Evolutionary conservation across 208 protist genomes (phyloP), one percentile per base, ranked within the genome.

Genomic region (Zelonia costaricensis): DNA sequence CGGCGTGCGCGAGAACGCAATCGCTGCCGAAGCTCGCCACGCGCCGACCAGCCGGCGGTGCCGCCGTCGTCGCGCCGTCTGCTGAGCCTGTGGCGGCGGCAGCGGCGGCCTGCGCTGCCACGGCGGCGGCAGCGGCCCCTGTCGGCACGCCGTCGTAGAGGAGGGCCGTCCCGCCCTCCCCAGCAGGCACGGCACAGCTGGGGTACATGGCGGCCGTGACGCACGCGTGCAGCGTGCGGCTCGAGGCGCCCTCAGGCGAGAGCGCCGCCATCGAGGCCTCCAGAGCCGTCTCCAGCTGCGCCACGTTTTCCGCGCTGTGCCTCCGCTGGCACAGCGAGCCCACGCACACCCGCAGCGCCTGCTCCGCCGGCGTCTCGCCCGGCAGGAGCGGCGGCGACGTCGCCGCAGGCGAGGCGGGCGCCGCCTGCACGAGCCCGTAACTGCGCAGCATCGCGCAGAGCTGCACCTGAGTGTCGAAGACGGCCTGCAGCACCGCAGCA

Each of bases 181-280:
- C 69, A 23, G 33, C 53, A 22, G 74, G 72, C 18, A 91, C 68
- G 13, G 67, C 74, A 48, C 81, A 92, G 58, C 73, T 69, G 4
- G 89, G 89, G 52, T 95, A 93, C 4, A 88, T 64, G 2, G 84
- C 83, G 9, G 78, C 80, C 1, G 85, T 88, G 9, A 95, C 53
- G 55, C 76, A 89, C 7, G 76, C 74, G 43, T 79, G 65, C 31
- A 91, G 39, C 15, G 31, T 33, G 1, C 74, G 76, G 20, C 64
- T 69, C 5, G 76, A 18, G 18, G 81, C 46, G 27, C 64, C 78
- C 27, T 81, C 65, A 15, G 80, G 78, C 4, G 78, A 65, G 3
- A 91, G 55, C 13, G 51, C 49, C 33, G 62, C 48, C 49, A 91
- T 77, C 15, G 38, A 46, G 15, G 28, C 44, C 8, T 51, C 57